These are phyloP conservation scores for Colletotrichum scovillei DNA, from an alignment of 2,329 filamentous ascomycete genomes.

Conservation along the genomic window DNA sequence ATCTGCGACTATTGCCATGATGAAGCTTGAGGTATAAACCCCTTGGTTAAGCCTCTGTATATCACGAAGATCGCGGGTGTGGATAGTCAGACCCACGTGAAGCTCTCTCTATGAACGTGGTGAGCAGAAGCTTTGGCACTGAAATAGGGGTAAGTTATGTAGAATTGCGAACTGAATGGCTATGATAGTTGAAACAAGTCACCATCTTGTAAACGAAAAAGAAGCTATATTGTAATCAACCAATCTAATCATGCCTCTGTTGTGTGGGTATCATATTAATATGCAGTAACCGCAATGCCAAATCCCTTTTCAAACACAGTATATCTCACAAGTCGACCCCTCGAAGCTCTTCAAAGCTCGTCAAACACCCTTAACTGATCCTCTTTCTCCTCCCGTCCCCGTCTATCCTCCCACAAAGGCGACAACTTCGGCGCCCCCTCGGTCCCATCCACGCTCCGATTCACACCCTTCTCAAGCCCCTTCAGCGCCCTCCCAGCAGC, in stretches of 20 bases:
- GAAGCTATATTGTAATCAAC: too few relatives aligned
- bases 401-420: conserved; percentile 40
- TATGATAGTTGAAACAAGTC: neutral
- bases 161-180: too few relatives aligned
- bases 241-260: neutral
- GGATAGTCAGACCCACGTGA: too few relatives aligned
- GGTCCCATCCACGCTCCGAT: neutral
- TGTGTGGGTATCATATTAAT: conserved; percentile 28
- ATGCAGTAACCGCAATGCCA: neutral
- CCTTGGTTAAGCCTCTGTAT: too few relatives aligned
- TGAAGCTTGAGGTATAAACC: too few relatives aligned
- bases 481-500: neutral
- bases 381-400: conserved; percentile 41
- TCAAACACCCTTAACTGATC: conserved; percentile 58
- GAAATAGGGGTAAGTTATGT: neutral
- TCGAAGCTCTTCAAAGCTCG: conserved; percentile 52
- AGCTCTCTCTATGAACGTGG: neutral
- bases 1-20: too few relatives aligned
- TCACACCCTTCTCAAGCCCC: conserved; percentile 11
- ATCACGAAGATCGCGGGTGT: too few relatives aligned
- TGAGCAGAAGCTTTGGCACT: neutral
- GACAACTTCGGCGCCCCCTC: conserved; percentile 32
- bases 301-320: neutral
- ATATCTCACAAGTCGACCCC: neutral
- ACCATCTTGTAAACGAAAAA: neutral